A percentile compares a stretch with the other conserved stretches of the same genome.
Evolutionary conservation across 1,284 basidiomycete genomes (phyloP).

Genomic region (Rhodofomes roseus): DNA sequence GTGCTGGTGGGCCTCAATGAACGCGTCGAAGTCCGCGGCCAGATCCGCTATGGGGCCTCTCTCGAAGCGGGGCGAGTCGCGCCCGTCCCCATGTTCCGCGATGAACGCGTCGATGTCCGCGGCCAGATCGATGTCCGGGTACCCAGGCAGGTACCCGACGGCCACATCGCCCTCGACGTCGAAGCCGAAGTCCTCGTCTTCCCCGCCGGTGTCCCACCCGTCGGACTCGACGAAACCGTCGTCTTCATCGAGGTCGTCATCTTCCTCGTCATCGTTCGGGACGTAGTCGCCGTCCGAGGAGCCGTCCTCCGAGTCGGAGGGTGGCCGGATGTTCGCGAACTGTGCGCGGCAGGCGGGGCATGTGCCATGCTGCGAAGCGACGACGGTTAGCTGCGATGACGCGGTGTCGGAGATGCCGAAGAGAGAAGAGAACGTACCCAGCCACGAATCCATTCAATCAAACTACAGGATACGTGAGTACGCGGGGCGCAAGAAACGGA

Average conservation of each 20-base stretch:
- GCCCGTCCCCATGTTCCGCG: background rate
- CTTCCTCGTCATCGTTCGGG: slow-evolving; percentile 45
- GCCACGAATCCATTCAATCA: slow-evolving; percentile 61
- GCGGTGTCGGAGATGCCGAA: background rate
- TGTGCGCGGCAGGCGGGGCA: slow-evolving; percentile 62
- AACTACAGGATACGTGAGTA: slow-evolving; percentile 29
- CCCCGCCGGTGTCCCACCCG: slow-evolving; percentile 20
- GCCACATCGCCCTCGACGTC: background rate
- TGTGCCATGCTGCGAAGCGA: slow-evolving; percentile 51
- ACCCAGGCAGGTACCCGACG: too few relatives aligned
- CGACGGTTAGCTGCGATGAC: slow-evolving; percentile 4
- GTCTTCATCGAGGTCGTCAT: slow-evolving; percentile 29
- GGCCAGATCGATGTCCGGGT: background rate
- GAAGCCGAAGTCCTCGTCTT: slow-evolving; percentile 18
- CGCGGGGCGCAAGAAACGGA: slow-evolving; percentile 1
- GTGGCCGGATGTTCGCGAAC: slow-evolving; percentile 51
- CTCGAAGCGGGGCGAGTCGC: too few relatives aligned
- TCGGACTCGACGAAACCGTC: slow-evolving; percentile 39
- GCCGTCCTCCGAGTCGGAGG: slow-evolving; percentile 55
- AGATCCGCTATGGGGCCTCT: background rate
- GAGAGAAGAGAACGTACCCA: slow-evolving; percentile 38
- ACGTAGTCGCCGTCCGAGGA: slow-evolving; percentile 67
- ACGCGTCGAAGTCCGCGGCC: slow-evolving; percentile 3
- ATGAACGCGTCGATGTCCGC: background rate
- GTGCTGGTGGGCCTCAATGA: background rate